Conservation (phyloP, 2,329 filamentous ascomycete species). For the Fusarium scirpi region DNA sequence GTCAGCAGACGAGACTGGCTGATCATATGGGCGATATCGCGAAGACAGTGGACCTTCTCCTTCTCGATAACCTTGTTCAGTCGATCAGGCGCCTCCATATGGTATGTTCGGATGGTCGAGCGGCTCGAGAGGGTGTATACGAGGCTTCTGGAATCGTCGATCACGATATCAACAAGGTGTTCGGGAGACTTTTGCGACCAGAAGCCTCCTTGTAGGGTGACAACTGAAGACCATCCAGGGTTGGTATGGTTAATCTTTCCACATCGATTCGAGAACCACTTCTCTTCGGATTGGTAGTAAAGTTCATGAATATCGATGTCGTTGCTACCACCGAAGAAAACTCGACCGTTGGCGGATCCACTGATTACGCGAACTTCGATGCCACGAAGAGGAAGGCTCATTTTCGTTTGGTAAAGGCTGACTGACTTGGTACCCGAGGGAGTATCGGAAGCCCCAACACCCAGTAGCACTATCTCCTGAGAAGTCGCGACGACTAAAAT, state of each 20-base stretch:
- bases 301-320: conserved; percentile 94
- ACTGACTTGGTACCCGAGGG: conserved; percentile 79
- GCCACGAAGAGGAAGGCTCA: conserved; percentile 82
- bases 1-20: conserved; percentile 77
- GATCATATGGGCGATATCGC: conserved; percentile 88
- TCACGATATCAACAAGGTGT: conserved; percentile 79
- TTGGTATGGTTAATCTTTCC: conserved; percentile 90
- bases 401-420: conserved; percentile 87
- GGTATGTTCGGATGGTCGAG: conserved; percentile 91
- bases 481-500: conserved; percentile 90
- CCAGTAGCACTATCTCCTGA: conserved; percentile 86
- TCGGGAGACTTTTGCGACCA: conserved; percentile 68
- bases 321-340: conserved; percentile 87
- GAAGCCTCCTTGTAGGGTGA: conserved; percentile 63
- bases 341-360: conserved; percentile 85
- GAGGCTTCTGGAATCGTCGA: conserved; percentile 89
- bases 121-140: conserved; percentile 90
- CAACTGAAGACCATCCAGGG: conserved; percentile 75
- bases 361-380: conserved; percentile 82
- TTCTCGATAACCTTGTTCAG: conserved; percentile 75
- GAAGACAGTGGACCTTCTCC: conserved; percentile 69
- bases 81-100: conserved; percentile 77
- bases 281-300: conserved; percentile 96
- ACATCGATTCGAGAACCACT: conserved; percentile 92
- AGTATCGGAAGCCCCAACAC: conserved; percentile 76